Base-by-base conservation (phyloP, 1,284 basidiomycete species). In the Apiotrichum sp. region DNA sequence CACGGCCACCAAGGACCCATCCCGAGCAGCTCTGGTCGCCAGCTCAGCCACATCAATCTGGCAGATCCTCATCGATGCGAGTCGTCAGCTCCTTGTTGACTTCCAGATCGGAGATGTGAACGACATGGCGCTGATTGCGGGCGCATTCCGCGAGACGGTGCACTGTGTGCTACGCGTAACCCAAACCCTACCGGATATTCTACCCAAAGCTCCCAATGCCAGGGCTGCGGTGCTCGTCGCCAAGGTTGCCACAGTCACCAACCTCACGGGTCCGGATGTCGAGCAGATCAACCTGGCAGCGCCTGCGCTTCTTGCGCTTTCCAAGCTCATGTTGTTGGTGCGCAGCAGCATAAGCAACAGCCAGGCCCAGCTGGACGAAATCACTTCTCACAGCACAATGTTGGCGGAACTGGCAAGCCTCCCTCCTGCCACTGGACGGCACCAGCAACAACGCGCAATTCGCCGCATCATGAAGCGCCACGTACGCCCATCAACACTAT, bases 371-470 rank as follows among this genome's bases (percentile, higher is more conserved):
- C 41, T 50, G 36, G 53, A 59, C 39, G 56, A 59, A 39, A 61
- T 59, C n/a, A 54, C 56, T 0, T 31, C 39, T 10, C 58, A 62
- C 48, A 57, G 54, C 52, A 52, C 48, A n/a, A 56, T 65, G 53
- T 62, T 71, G 7, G 62, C 68, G 0, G 62, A 61, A 11, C 51
- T 74, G 11, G 59, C 53, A 9, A 55, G 61, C 14, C 55, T 53
- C 11, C 66, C 72, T 7, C 64, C 72, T 0, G 62, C 63, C n/a
- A 54, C 57, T 58, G 71, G 72, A 5, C 67, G 73, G 14, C 70
- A 75, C 46, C 71, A 72, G 53, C 72, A 72, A 49, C 71, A 72
- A 46, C 59, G 72, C 0, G 65, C 66, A 34, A 65, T 75, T 42
- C 49, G 73, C n/a, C 62, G 67, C 1, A 61, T 67, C 14, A 52